Conservation (phyloP, 345 rosid species). For the Salix purpurea region DNA sequence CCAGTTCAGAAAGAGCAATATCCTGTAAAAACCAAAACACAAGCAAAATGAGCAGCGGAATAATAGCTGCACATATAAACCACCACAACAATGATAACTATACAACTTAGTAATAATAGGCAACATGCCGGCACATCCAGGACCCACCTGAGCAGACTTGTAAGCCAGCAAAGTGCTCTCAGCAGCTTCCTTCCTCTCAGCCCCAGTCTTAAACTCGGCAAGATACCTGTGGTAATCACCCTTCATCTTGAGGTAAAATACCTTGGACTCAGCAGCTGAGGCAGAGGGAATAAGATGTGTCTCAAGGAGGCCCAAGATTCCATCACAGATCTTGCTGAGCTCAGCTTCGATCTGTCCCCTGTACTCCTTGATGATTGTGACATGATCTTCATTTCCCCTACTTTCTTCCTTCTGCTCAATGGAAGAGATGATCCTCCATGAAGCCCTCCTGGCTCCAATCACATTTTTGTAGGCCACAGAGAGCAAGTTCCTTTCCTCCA, state of each 20-base stretch:
- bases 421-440: slow-evolving; percentile 98
- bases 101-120: background rate
- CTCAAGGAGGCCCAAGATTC: slow-evolving; percentile 80
- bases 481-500: slow-evolving; percentile 91
- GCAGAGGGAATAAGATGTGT: slow-evolving; percentile 84
- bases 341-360: slow-evolving; percentile 84
- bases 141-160: slow-evolving; percentile 87
- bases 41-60: background rate
- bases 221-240: slow-evolving; percentile 94
- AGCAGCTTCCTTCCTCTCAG: slow-evolving; percentile 96
- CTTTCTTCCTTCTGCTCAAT: slow-evolving; percentile 98
- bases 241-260: slow-evolving; percentile 95
- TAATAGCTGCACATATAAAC: background rate
- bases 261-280: slow-evolving; percentile 84
- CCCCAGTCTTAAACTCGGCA: slow-evolving; percentile 89
- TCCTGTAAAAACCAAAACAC: slow-evolving; percentile 46
- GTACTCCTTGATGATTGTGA: slow-evolving; percentile 69
- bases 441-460: slow-evolving; percentile 97
- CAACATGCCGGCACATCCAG: background rate
- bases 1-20: slow-evolving; percentile 79
- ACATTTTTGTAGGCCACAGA: slow-evolving; percentile 98
- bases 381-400: slow-evolving; percentile 86
- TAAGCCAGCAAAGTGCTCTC: slow-evolving; percentile 93
- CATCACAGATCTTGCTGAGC: slow-evolving; percentile 86
- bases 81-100: background rate